Conservation (phyloP, 345 rosid genomes). For the Eucalyptus lansdowneana region DNA sequence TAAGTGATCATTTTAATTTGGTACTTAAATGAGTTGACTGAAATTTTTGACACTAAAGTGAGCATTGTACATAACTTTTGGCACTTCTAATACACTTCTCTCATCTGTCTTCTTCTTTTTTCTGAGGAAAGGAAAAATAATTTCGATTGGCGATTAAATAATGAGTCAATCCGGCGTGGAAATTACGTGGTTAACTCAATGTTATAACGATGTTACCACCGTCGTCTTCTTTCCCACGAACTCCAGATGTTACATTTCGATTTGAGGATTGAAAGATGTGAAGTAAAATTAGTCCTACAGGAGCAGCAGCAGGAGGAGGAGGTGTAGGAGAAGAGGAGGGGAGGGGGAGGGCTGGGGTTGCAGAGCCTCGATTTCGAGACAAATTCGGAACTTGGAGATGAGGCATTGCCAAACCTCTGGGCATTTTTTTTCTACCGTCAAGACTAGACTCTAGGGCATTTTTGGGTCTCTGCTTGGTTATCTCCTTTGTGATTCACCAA, state of each 20-base stretch:
- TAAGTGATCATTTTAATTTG: too few relatives aligned
- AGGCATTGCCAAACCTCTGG: not conserved
- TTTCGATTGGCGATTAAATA: not conserved
- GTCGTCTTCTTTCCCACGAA: not conserved
- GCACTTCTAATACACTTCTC: too few relatives aligned
- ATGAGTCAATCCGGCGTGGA: not conserved
- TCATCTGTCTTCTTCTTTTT: not conserved
- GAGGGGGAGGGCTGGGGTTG: too few relatives aligned
- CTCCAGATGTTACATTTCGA: not conserved
- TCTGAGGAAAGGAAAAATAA: not conserved
- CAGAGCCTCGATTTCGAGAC: not conserved
- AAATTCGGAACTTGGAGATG: not conserved
- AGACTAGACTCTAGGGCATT: not conserved
- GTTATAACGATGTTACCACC: not conserved
- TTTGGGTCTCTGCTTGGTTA: not conserved
- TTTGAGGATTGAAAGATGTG: not conserved
- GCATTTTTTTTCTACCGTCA: not conserved
- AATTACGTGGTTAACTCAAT: not conserved
- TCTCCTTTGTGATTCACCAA: not conserved
- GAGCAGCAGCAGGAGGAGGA: not conserved
- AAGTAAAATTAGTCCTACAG: not conserved
- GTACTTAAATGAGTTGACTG: too few relatives aligned
- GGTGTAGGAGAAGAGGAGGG: too few relatives aligned
- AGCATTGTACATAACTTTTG: rapidly evolving
- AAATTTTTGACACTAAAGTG: too few relatives aligned